A percentile compares a stretch with the other conserved stretches of the same genome.
phyloP scores from a whole-genome alignment of 1,284 basidiomycete species.

The Apiotrichum brassicae region DNA sequence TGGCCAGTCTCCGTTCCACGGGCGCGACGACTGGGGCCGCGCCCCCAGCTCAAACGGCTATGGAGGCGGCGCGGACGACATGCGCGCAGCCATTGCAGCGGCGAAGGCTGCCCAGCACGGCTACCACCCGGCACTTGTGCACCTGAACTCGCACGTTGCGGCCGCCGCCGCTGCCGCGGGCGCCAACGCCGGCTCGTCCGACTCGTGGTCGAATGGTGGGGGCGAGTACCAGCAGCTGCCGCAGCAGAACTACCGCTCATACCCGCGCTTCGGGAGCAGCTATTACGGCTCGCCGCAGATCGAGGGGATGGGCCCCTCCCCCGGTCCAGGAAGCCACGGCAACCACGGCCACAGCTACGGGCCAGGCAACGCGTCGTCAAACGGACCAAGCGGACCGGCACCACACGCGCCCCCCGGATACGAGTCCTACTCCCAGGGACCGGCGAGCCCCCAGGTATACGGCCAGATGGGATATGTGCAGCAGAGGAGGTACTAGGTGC shows the following conservation, averaged over 20 bases:
- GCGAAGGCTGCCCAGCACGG: conserved; percentile 6
- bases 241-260: not conserved
- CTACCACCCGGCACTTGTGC: conserved; percentile 18
- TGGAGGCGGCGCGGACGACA: conserved; percentile 6
- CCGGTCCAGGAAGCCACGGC: not conserved
- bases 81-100: conserved; percentile 3
- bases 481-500: conserved; percentile 3
- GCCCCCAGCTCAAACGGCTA: conserved; percentile 14
- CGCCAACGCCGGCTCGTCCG: not conserved
- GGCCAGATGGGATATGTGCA: conserved; percentile 8
- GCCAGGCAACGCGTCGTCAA: not conserved
- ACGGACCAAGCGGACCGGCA: not conserved
- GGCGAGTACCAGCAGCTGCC: not conserved
- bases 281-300: conserved; percentile 1
- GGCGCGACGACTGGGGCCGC: conserved; percentile 15
- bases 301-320: not conserved
- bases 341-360: not conserved
- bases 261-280: not conserved
- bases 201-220: conserved; percentile 2
- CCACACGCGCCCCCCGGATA: conserved; percentile 1
- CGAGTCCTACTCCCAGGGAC: conserved; percentile 1
- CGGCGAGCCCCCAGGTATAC: conserved; percentile 5
- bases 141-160: conserved; percentile 13
- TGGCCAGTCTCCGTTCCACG: conserved; percentile 17
- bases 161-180: not conserved